These are phyloP conservation scores for Carex scoparia DNA, from an alignment of 176 grass and related monocot species.

Conservation along the genomic window DNA sequence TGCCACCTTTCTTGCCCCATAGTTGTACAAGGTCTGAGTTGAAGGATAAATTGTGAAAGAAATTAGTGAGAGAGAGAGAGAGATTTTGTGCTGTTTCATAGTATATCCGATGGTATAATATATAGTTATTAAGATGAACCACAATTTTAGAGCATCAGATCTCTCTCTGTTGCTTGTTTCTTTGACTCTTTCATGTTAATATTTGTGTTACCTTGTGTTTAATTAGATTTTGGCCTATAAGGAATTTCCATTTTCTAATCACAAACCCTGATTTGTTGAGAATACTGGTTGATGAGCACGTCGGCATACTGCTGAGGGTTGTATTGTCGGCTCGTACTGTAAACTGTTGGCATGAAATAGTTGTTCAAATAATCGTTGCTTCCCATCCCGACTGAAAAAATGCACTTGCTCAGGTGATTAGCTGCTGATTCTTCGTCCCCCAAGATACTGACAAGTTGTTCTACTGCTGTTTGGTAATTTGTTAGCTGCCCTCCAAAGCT, in stretches of 20 bases:
- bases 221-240: neutral
- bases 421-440: conserved; percentile 62
- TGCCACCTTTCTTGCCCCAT: conserved; percentile 83
- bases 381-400: conserved; percentile 83
- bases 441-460: conserved; percentile 58
- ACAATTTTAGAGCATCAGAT: neutral
- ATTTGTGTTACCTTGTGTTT: neutral
- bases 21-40: conserved; percentile 54
- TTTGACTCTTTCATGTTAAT: neutral
- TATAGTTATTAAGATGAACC: neutral
- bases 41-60: neutral
- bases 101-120: neutral
- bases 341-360: conserved; percentile 87
- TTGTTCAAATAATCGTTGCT: conserved; percentile 99
- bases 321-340: conserved; percentile 57
- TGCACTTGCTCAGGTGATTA: conserved; percentile 79
- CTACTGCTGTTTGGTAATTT: conserved; percentile 71
- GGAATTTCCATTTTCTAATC: neutral
- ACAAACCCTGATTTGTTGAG: conserved; percentile 47
- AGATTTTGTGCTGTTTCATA: neutral
- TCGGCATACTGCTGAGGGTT: conserved; percentile 71
- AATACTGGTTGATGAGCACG: conserved; percentile 51
- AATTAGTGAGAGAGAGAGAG: neutral
- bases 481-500: conserved; percentile 52
- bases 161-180: neutral